Base-by-base conservation (phyloP, 2,329 filamentous ascomycete genomes). In the Plenodomus lindquistii region DNA sequence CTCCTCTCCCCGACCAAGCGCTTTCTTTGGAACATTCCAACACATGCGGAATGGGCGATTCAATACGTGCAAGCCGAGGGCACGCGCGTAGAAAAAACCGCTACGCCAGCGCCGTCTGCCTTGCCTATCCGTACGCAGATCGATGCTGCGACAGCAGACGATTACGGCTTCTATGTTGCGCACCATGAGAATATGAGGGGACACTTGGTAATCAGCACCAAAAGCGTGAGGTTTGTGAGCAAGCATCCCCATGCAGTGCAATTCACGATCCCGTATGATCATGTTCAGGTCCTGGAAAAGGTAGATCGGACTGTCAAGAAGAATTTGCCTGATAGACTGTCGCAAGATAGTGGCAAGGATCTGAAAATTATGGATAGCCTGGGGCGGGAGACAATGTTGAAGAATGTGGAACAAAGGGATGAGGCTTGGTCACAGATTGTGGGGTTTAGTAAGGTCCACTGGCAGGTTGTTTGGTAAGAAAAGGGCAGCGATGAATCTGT, bases 11-110 rank as follows among this genome's bases (percentile, higher is more conserved):
- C 66, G 2, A 48, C 62, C 2, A 72, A 70, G 42, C 70, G 65
- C 31, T 19, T 65, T 2, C 50, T 74, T 5, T 74, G 71, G 68
- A 64, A 72, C 37, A 66, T 73, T 1, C 70, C 70, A 2, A 74
- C 67, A 1, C 67, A 74, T 27, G 63, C 66, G 4, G 71, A 75
- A 42, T 70, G 63, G 65, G 62, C 65, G n/a, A 60, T 74, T 24
- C 55, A 67, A 46, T 62, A 54, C 20, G 41, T 67, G 13, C 63
- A 67, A 59, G 63, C 63, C 8, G 60, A 66, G 54, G 65, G 61
- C 0, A 42, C 54, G 1, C 54, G 56, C 35, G 52, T 58, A 39
- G 16, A 42, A 40, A 36, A 43, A 15, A 39, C 35, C 21, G 19
- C 22, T 2, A 9, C 11, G 11, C n/a, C 22, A n/a, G 11, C 24